Conservation (phyloP, 2,329 filamentous ascomycete species). For the Ophiostoma tasmaniense region DNA sequence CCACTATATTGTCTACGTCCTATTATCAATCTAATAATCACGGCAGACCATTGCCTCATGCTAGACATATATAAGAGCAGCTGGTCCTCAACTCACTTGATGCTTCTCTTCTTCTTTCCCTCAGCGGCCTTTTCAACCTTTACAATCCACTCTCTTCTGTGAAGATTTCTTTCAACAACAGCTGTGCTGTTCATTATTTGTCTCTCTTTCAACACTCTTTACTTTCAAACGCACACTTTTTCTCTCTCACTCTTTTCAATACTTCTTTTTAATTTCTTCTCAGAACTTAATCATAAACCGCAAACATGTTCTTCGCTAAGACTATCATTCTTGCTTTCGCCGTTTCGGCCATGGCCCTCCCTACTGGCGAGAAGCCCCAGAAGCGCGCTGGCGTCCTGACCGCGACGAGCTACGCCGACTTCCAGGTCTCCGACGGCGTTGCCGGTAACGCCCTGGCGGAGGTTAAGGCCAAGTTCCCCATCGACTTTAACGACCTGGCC, state of each 20-base stretch:
- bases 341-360: slow-evolving; percentile 29
- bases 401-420: slow-evolving; percentile 29
- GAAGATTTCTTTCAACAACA: slow-evolving; percentile 18
- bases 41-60: background rate
- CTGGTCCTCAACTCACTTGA: background rate
- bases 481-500: slow-evolving; percentile 37
- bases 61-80: slow-evolving; percentile 13
- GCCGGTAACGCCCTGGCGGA: slow-evolving; percentile 46
- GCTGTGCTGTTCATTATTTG: slow-evolving; percentile 19
- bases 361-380: slow-evolving; percentile 21
- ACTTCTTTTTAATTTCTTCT: slow-evolving; percentile 1
- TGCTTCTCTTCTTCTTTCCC: slow-evolving; percentile 3
- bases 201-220: slow-evolving; percentile 6
- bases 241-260: background rate
- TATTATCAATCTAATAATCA: background rate
- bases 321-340: slow-evolving; percentile 31
- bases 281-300: slow-evolving; percentile 1
- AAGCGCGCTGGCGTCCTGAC: slow-evolving; percentile 28
- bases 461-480: slow-evolving; percentile 45
- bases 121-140: slow-evolving; percentile 12
- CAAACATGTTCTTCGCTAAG: slow-evolving; percentile 33
- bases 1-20: background rate
- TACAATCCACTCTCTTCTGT: slow-evolving; percentile 16
- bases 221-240: background rate
- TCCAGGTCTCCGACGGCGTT: slow-evolving; percentile 43